Conservation (phyloP, 495 filamentous ascomycete genomes). For the Aspergillus homomorphus region DNA sequence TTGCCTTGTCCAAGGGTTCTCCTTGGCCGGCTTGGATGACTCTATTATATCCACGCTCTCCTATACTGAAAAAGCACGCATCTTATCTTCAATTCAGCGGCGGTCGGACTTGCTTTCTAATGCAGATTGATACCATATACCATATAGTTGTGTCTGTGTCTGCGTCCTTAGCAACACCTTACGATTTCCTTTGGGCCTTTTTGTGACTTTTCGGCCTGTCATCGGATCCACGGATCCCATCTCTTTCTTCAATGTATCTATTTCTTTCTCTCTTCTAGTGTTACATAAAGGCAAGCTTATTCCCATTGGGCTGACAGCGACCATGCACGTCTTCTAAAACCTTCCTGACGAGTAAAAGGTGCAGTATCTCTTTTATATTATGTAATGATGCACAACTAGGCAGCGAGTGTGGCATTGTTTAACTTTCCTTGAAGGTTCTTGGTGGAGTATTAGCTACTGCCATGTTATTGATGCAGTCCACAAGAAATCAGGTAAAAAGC, state of each 20-base stretch:
- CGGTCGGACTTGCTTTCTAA: slow-evolving; percentile 19
- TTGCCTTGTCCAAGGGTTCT: not conserved
- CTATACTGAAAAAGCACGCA: slow-evolving; percentile 13
- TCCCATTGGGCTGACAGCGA: not conserved
- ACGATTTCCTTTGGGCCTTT: slow-evolving; percentile 18
- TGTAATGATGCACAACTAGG: not conserved
- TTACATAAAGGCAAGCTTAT: not conserved
- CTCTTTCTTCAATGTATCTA: slow-evolving; percentile 3
- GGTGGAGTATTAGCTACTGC: too few relatives aligned
- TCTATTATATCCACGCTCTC: not conserved
- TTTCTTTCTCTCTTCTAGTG: not conserved
- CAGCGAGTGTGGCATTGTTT: too few relatives aligned
- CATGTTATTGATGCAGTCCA: too few relatives aligned
- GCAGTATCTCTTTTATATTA: not conserved
- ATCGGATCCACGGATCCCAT: not conserved
- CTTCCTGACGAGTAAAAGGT: not conserved
- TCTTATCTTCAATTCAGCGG: slow-evolving; percentile 18
- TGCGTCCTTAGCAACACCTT: slow-evolving; percentile 20
- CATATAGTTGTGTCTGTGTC: slow-evolving; percentile 19
- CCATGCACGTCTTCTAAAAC: not conserved
- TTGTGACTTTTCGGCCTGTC: slow-evolving; percentile 9
- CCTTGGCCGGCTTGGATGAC: not conserved
- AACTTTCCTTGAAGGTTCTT: too few relatives aligned
- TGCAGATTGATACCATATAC: slow-evolving; percentile 44
- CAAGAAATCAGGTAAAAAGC: too few relatives aligned